Percentiles rank a stretch among this genome's conserved stretches.
phyloP scores from a whole-genome alignment of 441 rosid species.

The Erodium moschatum region DNA sequence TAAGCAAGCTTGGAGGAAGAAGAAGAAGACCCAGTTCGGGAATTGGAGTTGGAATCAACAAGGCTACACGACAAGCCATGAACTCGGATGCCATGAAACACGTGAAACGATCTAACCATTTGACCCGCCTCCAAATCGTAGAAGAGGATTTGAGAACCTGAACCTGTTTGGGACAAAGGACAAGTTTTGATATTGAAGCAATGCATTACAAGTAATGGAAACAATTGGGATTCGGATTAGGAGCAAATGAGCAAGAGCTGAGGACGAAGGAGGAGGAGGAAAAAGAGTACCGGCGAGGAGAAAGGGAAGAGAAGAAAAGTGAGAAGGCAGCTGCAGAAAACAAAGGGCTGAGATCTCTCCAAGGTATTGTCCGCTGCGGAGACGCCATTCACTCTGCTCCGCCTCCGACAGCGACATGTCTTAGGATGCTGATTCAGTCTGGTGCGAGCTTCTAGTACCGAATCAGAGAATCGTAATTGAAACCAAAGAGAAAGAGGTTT shows the following conservation, averaged over 20 bases:
- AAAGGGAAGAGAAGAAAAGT: conserved; percentile 44
- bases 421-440: neutral
- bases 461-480: neutral
- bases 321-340: conserved; percentile 37
- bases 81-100: conserved; percentile 72
- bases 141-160: conserved; percentile 67
- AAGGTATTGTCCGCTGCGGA: conserved; percentile 7
- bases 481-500: neutral
- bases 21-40: conserved; percentile 21
- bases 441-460: neutral
- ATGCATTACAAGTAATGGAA: neutral
- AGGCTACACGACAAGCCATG: conserved; percentile 56
- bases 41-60: neutral
- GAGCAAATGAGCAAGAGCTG: neutral
- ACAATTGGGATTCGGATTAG: neutral
- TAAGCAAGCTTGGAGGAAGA: conserved; percentile 23
- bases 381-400: conserved; percentile 4
- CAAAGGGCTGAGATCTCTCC: conserved; percentile 9
- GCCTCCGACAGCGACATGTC: neutral
- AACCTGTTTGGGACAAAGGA: conserved; percentile 36
- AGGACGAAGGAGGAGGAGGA: neutral
- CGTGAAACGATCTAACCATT: conserved; percentile 52
- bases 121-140: conserved; percentile 48
- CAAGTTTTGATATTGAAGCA: neutral
- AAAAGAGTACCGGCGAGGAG: conserved; percentile 56